Percentiles rank a stretch among this genome's conserved stretches.
Conservation (phyloP, 495 filamentous ascomycete genomes). For the Xylaria venustula region DNA sequence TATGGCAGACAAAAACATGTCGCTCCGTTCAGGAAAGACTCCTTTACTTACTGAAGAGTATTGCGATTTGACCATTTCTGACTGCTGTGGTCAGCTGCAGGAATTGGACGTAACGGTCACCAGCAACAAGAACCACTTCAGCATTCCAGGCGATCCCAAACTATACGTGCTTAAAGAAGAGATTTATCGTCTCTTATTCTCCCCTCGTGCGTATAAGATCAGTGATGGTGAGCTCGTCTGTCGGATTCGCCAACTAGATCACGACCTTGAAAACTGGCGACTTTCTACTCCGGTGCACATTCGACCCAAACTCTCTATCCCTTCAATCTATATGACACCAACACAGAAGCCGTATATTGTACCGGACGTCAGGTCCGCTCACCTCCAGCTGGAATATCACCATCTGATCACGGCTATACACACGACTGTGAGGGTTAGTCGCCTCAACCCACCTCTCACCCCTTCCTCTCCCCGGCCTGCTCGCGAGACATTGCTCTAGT, state of each 20-base stretch:
- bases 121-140: background rate
- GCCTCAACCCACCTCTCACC: no score
- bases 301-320: constrained; percentile 1
- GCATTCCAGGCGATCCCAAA: background rate
- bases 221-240: background rate
- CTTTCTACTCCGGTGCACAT: background rate
- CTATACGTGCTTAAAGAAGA: constrained; percentile 26
- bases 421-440: constrained; percentile 10
- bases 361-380: background rate
- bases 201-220: constrained; percentile 1
- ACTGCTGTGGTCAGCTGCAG: background rate
- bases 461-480: no score
- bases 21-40: constrained; percentile 26
- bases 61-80: constrained; percentile 32
- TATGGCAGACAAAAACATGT: constrained; percentile 32
- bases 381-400: constrained; percentile 11
- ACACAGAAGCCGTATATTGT: background rate
- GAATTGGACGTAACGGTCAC: background rate
- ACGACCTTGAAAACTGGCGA: constrained; percentile 14
- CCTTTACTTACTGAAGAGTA: constrained; percentile 25
- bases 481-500: no score
- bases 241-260: constrained; percentile 12
- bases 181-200: constrained; percentile 10
- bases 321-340: background rate
- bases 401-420: constrained; percentile 8